Conservation (phyloP, 2,329 filamentous ascomycete genomes). For the Fusarium siculi region DNA sequence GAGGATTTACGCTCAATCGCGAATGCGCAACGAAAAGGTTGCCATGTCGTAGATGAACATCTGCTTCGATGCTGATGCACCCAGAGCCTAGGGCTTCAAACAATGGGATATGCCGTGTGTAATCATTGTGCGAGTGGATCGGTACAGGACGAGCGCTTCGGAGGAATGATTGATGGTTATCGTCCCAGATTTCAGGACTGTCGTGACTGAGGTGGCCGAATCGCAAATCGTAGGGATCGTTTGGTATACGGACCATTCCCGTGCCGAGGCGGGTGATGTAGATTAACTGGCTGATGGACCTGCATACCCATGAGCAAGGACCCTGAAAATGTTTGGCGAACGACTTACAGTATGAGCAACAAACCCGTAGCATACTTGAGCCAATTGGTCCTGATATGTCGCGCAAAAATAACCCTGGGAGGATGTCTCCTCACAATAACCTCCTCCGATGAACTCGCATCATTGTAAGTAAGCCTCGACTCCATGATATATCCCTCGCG, state of each 20-base stretch:
- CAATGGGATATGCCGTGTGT: slow-evolving; percentile 11
- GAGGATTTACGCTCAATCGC: background rate
- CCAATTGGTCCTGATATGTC: slow-evolving; percentile 1
- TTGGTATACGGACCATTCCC: background rate
- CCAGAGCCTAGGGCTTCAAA: slow-evolving; percentile 22
- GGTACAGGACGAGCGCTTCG: slow-evolving; percentile 7
- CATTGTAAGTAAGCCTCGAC: background rate
- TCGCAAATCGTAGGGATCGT: slow-evolving; percentile 24
- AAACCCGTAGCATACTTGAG: background rate
- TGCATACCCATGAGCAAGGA: background rate
- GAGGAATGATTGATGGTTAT: slow-evolving; percentile 11
- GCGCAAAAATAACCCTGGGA: background rate
- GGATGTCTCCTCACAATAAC: background rate
- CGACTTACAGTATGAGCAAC: background rate
- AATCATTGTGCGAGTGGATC: slow-evolving; percentile 20
- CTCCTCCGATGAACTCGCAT: background rate
- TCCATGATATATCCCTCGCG: background rate
- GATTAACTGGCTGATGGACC: slow-evolving; percentile 1
- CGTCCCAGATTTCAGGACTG: slow-evolving; percentile 22
- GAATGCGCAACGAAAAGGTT: slow-evolving; percentile 9
- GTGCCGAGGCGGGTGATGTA: background rate
- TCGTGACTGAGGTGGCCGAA: slow-evolving; percentile 4
- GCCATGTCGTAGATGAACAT: background rate
- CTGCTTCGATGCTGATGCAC: slow-evolving; percentile 17
- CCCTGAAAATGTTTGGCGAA: background rate